Conservation (phyloP, 2,329 filamentous ascomycete genomes). For the Penicillium sp. region DNA sequence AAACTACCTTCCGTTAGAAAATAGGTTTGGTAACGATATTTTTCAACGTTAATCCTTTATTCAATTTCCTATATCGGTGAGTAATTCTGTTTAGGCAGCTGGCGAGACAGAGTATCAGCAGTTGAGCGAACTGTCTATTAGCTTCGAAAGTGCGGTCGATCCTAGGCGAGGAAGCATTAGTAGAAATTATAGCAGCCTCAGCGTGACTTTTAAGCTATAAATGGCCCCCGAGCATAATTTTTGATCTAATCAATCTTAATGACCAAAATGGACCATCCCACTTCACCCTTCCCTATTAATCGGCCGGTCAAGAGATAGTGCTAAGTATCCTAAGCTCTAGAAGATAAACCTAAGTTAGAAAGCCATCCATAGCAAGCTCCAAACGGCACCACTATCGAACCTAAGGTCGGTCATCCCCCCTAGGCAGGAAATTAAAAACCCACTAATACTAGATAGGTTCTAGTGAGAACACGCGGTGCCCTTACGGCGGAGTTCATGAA, state of each 20-base stretch:
- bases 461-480: not conserved
- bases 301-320: not conserved
- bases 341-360: not conserved
- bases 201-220: not conserved
- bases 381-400: too few relatives aligned
- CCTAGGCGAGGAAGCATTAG: not conserved
- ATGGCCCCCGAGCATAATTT: not conserved
- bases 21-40: not conserved
- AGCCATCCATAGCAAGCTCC: too few relatives aligned
- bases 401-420: not conserved
- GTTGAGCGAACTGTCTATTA: not conserved
- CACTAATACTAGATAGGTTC: not conserved
- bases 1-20: not conserved
- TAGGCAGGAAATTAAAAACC: not conserved
- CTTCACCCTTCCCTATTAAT: not conserved
- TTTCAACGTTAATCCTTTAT: not conserved
- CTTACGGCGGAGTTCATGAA: slow-evolving; percentile 2
- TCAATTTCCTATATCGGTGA: not conserved
- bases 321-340: not conserved
- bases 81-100: not conserved
- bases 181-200: not conserved
- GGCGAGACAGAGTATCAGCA: not conserved
- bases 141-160: too few relatives aligned
- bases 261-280: not conserved
- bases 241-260: not conserved